Conservation (phyloP, 1,284 basidiomycete species). For the Microbotryomycetes sp. region DNA sequence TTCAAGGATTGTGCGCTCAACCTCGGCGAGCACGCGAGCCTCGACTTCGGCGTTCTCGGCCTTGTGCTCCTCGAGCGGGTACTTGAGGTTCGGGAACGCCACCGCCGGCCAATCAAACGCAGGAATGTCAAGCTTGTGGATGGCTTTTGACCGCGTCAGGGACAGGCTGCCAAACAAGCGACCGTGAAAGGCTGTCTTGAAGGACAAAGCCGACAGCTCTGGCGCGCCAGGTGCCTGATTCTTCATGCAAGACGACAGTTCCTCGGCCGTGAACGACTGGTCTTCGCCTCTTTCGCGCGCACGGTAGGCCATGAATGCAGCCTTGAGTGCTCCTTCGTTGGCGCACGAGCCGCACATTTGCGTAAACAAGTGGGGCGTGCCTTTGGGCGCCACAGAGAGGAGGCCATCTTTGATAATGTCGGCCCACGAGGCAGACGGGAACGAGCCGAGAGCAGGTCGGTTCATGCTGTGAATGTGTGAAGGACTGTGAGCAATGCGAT, state of each 20-base stretch:
- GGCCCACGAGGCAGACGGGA: slow-evolving; percentile 48
- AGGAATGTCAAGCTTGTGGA: slow-evolving; percentile 52
- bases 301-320: slow-evolving; percentile 48
- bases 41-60: slow-evolving; percentile 47
- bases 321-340: slow-evolving; percentile 49
- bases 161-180: slow-evolving; percentile 48
- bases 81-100: slow-evolving; percentile 48
- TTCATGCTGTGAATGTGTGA: slow-evolving; percentile 39
- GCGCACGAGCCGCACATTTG: slow-evolving; percentile 39
- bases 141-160: slow-evolving; percentile 44
- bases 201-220: slow-evolving; percentile 47
- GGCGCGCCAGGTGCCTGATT: slow-evolving; percentile 49
- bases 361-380: slow-evolving; percentile 43
- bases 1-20: slow-evolving; percentile 42
- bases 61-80: slow-evolving; percentile 46
- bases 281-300: slow-evolving; percentile 40
- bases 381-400: slow-evolving; percentile 47
- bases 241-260: slow-evolving; percentile 46
- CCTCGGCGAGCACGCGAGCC: slow-evolving; percentile 34
- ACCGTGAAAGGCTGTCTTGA: slow-evolving; percentile 49
- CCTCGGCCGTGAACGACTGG: slow-evolving; percentile 37
- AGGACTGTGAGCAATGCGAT: neutral
- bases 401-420: slow-evolving; percentile 46
- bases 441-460: slow-evolving; percentile 48
- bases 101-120: slow-evolving; percentile 52